phyloP scores from a whole-genome alignment of 2,329 filamentous ascomycete genomes.

The Hymenoscyphus repandus region DNA sequence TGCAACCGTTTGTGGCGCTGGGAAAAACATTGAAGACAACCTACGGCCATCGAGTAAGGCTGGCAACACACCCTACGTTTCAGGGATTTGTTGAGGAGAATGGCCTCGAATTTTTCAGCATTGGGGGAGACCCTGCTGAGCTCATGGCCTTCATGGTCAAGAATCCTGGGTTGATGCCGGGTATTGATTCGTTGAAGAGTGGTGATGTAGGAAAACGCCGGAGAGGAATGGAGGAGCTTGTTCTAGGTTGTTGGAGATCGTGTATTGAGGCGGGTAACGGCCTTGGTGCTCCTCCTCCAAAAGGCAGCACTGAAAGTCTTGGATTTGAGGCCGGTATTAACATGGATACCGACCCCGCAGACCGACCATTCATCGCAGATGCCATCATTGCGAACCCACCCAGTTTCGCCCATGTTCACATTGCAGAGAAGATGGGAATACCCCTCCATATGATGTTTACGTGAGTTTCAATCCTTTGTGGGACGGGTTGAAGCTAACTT shows the following conservation, averaged over 20 bases:
- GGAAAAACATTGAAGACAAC: slow-evolving; percentile 58
- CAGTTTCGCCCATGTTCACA: slow-evolving; percentile 70
- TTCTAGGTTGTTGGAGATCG: slow-evolving; percentile 82
- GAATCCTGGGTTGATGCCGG: slow-evolving; percentile 80
- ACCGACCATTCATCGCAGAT: slow-evolving; percentile 72
- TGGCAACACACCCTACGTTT: slow-evolving; percentile 69
- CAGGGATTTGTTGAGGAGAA: slow-evolving; percentile 63
- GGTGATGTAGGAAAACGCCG: slow-evolving; percentile 73
- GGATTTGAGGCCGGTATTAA: slow-evolving; percentile 29
- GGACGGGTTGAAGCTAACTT: slow-evolving; percentile 1
- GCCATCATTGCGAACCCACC: slow-evolving; percentile 76
- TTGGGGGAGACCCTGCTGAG: slow-evolving; percentile 70
- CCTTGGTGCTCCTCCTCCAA: slow-evolving; percentile 15
- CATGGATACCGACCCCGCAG: slow-evolving; percentile 29
- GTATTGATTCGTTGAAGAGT: slow-evolving; percentile 67
- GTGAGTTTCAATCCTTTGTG: slow-evolving; percentile 40
- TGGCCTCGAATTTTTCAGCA: slow-evolving; percentile 69
- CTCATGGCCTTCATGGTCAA: slow-evolving; percentile 91
- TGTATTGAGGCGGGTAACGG: slow-evolving; percentile 78
- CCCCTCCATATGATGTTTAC: slow-evolving; percentile 88
- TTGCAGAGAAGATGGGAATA: slow-evolving; percentile 69
- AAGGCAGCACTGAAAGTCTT: slow-evolving; percentile 22
- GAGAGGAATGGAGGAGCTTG: slow-evolving; percentile 69
- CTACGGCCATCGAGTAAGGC: slow-evolving; percentile 65
- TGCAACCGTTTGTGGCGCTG: slow-evolving; percentile 70